phyloP scores from a whole-genome alignment of 768 basidiomycete genomes.

The Inosperma sp. region DNA sequence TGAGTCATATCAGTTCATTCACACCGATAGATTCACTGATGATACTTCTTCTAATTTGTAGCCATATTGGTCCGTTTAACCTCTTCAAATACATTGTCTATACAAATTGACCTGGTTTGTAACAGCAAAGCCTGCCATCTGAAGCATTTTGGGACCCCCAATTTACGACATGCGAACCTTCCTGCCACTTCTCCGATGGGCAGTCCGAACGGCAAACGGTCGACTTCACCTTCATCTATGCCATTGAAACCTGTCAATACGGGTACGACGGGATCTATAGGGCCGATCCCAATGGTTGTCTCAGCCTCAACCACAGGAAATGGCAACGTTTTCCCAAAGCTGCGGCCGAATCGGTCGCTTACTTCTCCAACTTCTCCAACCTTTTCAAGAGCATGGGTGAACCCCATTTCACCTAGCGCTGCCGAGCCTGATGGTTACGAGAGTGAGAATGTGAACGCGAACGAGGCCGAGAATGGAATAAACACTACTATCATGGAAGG shows the following conservation, averaged over 20 bases:
- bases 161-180: conserved; percentile 68
- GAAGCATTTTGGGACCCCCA: conserved; percentile 72
- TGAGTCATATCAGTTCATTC: conserved; percentile 21
- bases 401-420: conserved; percentile 31
- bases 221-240: conserved; percentile 25
- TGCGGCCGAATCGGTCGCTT: conserved; percentile 8
- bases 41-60: conserved; percentile 16
- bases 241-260: conserved; percentile 12
- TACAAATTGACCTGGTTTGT: neutral
- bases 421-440: neutral
- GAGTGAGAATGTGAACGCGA: too few species aligned
- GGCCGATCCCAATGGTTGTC: neutral
- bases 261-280: conserved; percentile 6
- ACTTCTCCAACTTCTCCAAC: conserved; percentile 14
- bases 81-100: neutral
- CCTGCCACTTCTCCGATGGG: conserved; percentile 38
- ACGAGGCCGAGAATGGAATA: neutral
- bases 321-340: neutral
- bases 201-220: conserved; percentile 17
- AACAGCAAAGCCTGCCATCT: conserved; percentile 77
- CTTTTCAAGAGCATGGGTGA: conserved; percentile 26
- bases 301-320: neutral
- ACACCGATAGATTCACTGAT: conserved; percentile 3
- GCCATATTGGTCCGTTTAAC: conserved; percentile 49
- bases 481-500: conserved; percentile 14